Percentiles rank a stretch among this genome's conserved stretches.
Evolutionary conservation across 495 filamentous ascomycete genomes (phyloP).

Genomic region (Penicillium argentinense): DNA sequence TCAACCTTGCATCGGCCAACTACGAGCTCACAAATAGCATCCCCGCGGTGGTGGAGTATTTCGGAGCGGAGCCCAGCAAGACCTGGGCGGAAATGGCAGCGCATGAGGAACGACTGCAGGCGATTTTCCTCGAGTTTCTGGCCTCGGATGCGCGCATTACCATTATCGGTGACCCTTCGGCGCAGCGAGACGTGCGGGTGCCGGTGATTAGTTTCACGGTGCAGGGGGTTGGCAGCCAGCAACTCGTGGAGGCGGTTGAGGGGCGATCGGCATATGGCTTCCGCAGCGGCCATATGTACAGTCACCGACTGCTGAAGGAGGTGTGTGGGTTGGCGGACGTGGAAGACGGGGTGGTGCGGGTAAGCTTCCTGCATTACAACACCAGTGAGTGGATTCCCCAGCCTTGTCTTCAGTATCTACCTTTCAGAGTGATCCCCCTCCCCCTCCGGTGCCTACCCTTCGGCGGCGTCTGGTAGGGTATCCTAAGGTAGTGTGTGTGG

Average conservation of each 20-base stretch:
- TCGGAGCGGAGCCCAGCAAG: constrained; percentile 34
- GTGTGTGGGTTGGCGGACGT: constrained; percentile 52
- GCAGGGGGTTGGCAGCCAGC: constrained; percentile 52
- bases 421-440: too few relatives aligned
- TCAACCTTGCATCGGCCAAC: constrained; percentile 62
- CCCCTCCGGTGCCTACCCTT: too few relatives aligned
- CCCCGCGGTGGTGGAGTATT: constrained; percentile 55
- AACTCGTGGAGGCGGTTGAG: constrained; percentile 64
- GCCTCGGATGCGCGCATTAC: constrained; percentile 44
- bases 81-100: constrained; percentile 52
- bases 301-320: constrained; percentile 58
- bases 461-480: too few relatives aligned
- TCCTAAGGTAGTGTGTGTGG: neutral
- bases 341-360: constrained; percentile 64
- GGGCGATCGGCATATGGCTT: constrained; percentile 54
- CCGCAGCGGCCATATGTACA: constrained; percentile 70
- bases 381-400: constrained; percentile 52
- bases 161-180: constrained; percentile 55
- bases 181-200: constrained; percentile 49
- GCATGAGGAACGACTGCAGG: constrained; percentile 63
- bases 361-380: constrained; percentile 76
- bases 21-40: constrained; percentile 67
- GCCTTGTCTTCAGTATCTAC: too few relatives aligned
- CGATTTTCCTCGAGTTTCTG: constrained; percentile 57
- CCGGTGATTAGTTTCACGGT: constrained; percentile 68